These are phyloP conservation scores for Pythium guiyangense DNA, from an alignment of 352 stramenopile genomes.

Conservation along the genomic window DNA sequence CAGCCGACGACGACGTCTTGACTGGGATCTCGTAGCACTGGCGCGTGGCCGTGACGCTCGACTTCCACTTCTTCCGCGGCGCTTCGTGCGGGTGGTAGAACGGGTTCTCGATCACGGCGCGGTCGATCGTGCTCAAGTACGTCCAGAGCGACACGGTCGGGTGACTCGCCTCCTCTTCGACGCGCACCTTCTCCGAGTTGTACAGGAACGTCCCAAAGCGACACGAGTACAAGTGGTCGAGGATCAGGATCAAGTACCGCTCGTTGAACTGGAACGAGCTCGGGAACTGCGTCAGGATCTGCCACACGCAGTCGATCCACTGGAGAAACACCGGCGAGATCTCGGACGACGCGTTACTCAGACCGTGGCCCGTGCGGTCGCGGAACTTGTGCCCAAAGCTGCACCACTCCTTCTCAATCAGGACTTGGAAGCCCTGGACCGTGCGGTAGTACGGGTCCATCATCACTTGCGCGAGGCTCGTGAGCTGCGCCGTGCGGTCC, in stretches of 20 bases:
- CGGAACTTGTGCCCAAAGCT: constrained; percentile 89
- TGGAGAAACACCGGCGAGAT: constrained; percentile 96
- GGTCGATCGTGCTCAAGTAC: constrained; percentile 62
- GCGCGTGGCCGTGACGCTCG: constrained; percentile 46
- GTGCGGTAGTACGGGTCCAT: constrained; percentile 91
- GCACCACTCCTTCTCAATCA: constrained; percentile 90
- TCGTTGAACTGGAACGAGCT: constrained; percentile 86
- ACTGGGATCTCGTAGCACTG: constrained; percentile 48
- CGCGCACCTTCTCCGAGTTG: constrained; percentile 86
- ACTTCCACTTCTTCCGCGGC: constrained; percentile 43
- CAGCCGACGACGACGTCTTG: not conserved
- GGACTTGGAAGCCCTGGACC: constrained; percentile 72
- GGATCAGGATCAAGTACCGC: constrained; percentile 71
- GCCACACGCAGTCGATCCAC: constrained; percentile 87
- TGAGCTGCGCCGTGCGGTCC: constrained; percentile 93
- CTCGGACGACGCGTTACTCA: constrained; percentile 81
- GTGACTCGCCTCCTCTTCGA: constrained; percentile 39
- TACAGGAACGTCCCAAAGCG: constrained; percentile 94
- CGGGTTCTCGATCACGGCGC: constrained; percentile 56
- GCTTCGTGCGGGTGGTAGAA: constrained; percentile 58
- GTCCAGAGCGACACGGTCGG: constrained; percentile 78
- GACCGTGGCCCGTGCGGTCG: constrained; percentile 59
- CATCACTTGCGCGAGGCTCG: constrained; percentile 76
- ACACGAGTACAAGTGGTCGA: constrained; percentile 81
- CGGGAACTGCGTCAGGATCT: constrained; percentile 71